Evolutionary conservation across 1,284 basidiomycete genomes (phyloP).

Genomic region (Leucoagaricus sp.): DNA sequence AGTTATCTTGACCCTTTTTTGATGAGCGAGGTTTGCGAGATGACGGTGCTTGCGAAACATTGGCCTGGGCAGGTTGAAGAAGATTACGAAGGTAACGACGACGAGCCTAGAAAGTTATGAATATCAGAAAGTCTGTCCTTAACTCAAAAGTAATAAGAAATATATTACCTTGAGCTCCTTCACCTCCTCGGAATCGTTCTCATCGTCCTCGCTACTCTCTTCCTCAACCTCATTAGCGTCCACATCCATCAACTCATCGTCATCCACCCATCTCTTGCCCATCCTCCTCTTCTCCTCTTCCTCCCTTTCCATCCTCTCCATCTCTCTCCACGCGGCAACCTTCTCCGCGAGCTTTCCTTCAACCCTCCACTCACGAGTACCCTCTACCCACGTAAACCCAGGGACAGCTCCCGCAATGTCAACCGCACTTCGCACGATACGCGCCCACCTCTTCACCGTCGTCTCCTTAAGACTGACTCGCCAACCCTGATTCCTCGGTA

Average conservation of each 20-base stretch:
- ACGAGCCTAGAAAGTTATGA: slow-evolving; percentile 51
- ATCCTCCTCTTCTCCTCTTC: slow-evolving; percentile 66
- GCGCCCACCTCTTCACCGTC: slow-evolving; percentile 61
- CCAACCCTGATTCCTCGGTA: slow-evolving; percentile 6
- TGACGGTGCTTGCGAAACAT: slow-evolving; percentile 28
- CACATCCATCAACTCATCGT: slow-evolving; percentile 59
- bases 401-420: slow-evolving; percentile 72
- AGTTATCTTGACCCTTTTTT: slow-evolving; percentile 32
- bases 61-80: slow-evolving; percentile 46
- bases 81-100: slow-evolving; percentile 65
- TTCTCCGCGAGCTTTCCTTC: slow-evolving; percentile 71
- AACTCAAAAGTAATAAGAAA: slow-evolving; percentile 9
- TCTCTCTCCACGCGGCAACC: slow-evolving; percentile 69
- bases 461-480: slow-evolving; percentile 9
- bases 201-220: slow-evolving; percentile 34
- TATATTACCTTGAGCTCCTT: slow-evolving; percentile 70
- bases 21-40: slow-evolving; percentile 35
- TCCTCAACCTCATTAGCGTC: slow-evolving; percentile 51
- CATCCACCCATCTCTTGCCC: slow-evolving; percentile 63
- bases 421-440: slow-evolving; percentile 73
- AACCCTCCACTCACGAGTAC: slow-evolving; percentile 65
- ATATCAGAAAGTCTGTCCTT: slow-evolving; percentile 14
- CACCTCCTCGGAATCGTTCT: slow-evolving; percentile 69
- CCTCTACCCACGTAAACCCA: slow-evolving; percentile 73
- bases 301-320: slow-evolving; percentile 63